Base-by-base conservation (phyloP, 768 basidiomycete genomes). In the Zangia roseola region DNA sequence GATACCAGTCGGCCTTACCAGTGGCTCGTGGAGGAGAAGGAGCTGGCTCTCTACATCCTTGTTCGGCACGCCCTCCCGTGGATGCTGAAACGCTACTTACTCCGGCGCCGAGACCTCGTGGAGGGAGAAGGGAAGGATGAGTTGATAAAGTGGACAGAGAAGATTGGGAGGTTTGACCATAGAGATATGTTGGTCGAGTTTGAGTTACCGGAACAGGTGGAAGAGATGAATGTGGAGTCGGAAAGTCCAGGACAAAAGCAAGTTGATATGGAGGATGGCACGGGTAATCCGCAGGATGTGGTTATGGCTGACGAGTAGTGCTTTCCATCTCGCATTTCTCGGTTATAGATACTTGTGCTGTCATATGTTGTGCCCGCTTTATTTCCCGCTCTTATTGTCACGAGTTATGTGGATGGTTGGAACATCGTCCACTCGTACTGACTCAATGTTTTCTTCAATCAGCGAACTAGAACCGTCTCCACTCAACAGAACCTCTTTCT, bases 61-160 rank as follows among this genome's bases (percentile, higher is more conserved):
- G 44, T 65, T 20, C 53, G 60, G 19, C 60, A 51, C 26, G 58
- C 45, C 24, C 55, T 34, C 0, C 55, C 62, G 10, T 65, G 63
- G 62, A 65, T 65, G 63, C 53, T 63, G 37, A 52, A 58, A 34
- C 60, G 55, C 0, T 65, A 65, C 44, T 40, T 65, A 21, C 33
- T 57, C 47, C 60, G 53, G 20, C 62, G 55, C 14, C 47, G 51
- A 30, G 60, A 63, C 41, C 53, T 63, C 7, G 52, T 35, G 41
- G 53, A 49, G 35, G 53, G 45, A 19, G 55, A 52, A 20, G 35
- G 21, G 20, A 65, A 50, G 40, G 48, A 35, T 6, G 57, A 43
- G 10, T 20, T 64, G 20, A 30, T 52, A 17, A 40, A 47, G 12
- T 48, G 63, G 55, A 41, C 45, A 34, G 55, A 54, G 24, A 55